Conservation (phyloP, 805 yeast species). For the Starmerella bombi region DNA sequence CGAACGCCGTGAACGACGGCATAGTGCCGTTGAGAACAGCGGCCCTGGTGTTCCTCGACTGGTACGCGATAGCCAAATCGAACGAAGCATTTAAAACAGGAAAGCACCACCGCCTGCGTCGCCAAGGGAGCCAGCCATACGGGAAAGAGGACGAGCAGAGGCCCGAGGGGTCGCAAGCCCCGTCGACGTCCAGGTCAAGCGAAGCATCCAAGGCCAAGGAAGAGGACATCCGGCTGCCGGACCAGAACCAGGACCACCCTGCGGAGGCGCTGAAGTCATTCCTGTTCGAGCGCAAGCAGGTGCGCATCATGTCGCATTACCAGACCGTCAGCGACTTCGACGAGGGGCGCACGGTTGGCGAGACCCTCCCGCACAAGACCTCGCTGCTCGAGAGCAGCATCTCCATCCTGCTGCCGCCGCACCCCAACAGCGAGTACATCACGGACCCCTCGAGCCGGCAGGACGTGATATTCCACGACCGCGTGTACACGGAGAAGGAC, state of each 20-base stretch:
- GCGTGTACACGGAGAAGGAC: constrained; percentile 51
- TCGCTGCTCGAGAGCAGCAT: constrained; percentile 70
- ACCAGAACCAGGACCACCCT: neutral
- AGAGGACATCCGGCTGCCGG: neutral
- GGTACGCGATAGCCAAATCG: constrained; percentile 55
- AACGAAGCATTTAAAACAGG: constrained; percentile 26
- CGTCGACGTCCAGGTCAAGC: neutral
- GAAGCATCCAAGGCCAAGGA: neutral
- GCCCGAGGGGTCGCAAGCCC: neutral
- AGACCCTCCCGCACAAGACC: constrained; percentile 34
- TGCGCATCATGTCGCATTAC: constrained; percentile 1
- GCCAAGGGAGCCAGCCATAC: constrained; percentile 27
- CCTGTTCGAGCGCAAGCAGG: constrained; percentile 5
- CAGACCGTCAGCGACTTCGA: constrained; percentile 8
- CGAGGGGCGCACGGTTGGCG: constrained; percentile 7
- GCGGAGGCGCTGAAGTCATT: constrained; percentile 1
- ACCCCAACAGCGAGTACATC: constrained; percentile 56
- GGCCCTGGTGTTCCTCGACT: constrained; percentile 71
- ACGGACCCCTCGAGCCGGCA: constrained; percentile 54
- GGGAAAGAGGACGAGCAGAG: constrained; percentile 9
- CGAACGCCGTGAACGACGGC: constrained; percentile 86
- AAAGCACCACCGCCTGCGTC: constrained; percentile 19
- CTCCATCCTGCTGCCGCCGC: constrained; percentile 63
- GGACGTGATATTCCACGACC: constrained; percentile 67
- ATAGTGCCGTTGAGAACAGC: constrained; percentile 90